Conservation (phyloP, 2,329 filamentous ascomycete genomes). For the Fusarium sp. region DNA sequence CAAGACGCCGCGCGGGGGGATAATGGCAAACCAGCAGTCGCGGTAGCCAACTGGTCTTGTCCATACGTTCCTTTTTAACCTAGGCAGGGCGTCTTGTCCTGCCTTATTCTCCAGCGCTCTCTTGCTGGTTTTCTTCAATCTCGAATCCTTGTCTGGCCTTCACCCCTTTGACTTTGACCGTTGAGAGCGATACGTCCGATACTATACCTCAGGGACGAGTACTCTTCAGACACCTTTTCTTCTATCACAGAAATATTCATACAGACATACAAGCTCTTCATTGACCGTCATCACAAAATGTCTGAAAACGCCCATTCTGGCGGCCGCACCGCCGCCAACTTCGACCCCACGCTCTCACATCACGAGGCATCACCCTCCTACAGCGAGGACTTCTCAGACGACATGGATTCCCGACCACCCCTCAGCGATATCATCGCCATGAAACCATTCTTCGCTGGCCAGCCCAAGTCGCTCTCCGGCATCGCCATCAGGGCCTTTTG, state of each 20-base stretch:
- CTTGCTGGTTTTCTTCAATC: background rate
- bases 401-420: constrained; percentile 24
- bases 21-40: constrained; percentile 34
- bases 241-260: background rate
- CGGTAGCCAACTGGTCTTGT: background rate
- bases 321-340: constrained; percentile 25
- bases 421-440: constrained; percentile 46
- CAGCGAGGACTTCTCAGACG: constrained; percentile 31
- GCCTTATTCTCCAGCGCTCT: background rate
- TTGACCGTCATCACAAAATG: constrained; percentile 26
- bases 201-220: background rate
- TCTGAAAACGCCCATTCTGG: constrained; percentile 13
- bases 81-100: background rate
- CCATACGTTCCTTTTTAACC: background rate
- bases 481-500: constrained; percentile 69
- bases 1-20: constrained; percentile 34
- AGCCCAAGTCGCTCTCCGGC: constrained; percentile 68
- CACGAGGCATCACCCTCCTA: constrained; percentile 21
- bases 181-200: background rate
- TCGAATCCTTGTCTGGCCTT: background rate
- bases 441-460: constrained; percentile 56
- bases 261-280: constrained; percentile 28
- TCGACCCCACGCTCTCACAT: constrained; percentile 34
- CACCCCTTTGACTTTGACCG: background rate
- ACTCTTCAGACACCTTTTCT: background rate